Conservation (phyloP, 2,329 filamentous ascomycete species). For the Colletotrichum sp. region DNA sequence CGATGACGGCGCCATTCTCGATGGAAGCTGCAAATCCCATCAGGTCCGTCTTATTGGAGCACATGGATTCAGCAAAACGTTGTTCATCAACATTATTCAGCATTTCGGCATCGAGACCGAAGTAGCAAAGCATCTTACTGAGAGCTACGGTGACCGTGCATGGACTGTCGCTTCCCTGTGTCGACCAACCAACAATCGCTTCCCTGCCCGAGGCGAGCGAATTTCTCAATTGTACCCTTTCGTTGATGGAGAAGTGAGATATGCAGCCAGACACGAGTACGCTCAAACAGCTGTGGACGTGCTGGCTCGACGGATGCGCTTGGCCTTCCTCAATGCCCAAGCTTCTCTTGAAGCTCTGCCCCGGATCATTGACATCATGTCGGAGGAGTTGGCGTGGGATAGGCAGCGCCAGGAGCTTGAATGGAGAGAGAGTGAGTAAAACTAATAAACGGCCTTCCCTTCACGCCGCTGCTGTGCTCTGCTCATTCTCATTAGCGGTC, state of each 20-base stretch:
- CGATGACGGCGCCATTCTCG: constrained; percentile 69
- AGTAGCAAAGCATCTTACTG: constrained; percentile 85
- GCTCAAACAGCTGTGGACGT: constrained; percentile 91
- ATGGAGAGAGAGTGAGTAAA: constrained; percentile 74
- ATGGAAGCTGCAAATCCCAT: constrained; percentile 82
- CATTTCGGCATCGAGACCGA: constrained; percentile 92
- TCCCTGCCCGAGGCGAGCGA: constrained; percentile 82
- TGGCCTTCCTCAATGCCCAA: constrained; percentile 92
- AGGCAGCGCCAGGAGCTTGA: constrained; percentile 74
- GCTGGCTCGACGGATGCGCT: constrained; percentile 79
- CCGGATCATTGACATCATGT: constrained; percentile 87
- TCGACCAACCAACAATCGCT: constrained; percentile 76
- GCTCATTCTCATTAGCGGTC: constrained; percentile 47
- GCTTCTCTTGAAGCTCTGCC: constrained; percentile 87
- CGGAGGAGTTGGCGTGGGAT: constrained; percentile 82
- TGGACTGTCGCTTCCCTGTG: constrained; percentile 89
- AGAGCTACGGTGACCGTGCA: constrained; percentile 89
- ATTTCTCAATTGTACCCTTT: constrained; percentile 86
- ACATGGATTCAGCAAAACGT: constrained; percentile 84
- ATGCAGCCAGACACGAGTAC: constrained; percentile 87
- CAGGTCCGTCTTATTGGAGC: constrained; percentile 81
- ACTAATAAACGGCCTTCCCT: not conserved
- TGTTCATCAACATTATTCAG: constrained; percentile 95
- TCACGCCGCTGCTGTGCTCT: not conserved
- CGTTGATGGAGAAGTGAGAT: constrained; percentile 89